Evolutionary conservation across 2,329 filamentous ascomycete species (phyloP), one percentile per base, ranked within the genome.

Genomic region (Beauveria pseudobassiana): DNA sequence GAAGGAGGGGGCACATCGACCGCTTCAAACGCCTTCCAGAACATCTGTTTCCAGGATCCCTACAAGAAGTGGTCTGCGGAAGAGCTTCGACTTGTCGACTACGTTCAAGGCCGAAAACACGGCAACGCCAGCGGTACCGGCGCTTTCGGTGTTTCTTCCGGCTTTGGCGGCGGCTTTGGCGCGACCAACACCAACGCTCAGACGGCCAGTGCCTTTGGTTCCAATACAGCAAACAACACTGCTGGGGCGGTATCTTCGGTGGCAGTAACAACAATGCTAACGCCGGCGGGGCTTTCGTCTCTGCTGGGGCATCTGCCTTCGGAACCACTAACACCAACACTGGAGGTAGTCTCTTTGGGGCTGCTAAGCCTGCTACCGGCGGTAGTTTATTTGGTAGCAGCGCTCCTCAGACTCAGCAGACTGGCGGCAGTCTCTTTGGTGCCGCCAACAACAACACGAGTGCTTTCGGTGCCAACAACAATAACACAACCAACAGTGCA

Each of bases 41-140:
- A 87, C 67, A 85, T 96, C 62, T 78, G 88, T 24, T 92, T 93
- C 73, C 87, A 89, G 76, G 86, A 87, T 26, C 84, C 88, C 1
- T 96, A 93, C 77, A 87, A 87, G 73, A 96, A 95, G 72, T 98
- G 89, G 79, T 97, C 93, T 10, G 85, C 90, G n/a, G 95, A 90
- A 69, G 88, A 95, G 73, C 76, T 95, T 59, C 83, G 90, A 70
- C 75, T 96, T 64, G 91, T 86, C 51, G 95, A 99, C 74, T 99
- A 99, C 73, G 84, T 87, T 63, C 89, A 93, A 74, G 93, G 93
- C 56, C 87, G 93, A 63, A 88, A 88, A 59, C 91, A 85, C 72
- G 95, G 93, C 40, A 96, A 93, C 74, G 82, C 84, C 48, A 91
- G 88, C 64, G 91, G 91, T 34, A 89, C 92, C 66, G 92, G 92